Evolutionary conservation across 495 filamentous ascomycete species (phyloP).

Genomic region (Letharia lupina): DNA sequence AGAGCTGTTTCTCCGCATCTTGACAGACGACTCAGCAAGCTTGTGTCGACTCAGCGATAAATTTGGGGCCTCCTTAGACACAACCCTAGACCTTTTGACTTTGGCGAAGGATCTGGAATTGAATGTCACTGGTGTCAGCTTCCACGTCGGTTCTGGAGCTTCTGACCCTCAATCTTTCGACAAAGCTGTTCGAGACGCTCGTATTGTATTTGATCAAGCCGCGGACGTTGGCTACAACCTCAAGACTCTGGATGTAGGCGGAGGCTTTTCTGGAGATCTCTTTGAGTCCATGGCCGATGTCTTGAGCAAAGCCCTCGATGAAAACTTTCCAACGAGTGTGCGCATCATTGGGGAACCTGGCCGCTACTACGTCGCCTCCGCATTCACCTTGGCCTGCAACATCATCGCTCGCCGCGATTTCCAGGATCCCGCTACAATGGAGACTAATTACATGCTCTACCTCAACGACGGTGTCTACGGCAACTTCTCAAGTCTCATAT

Average conservation of each 20-base stretch:
- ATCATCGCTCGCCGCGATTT: constrained; percentile 93
- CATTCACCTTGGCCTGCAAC: constrained; percentile 87
- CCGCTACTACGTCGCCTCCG: constrained; percentile 86
- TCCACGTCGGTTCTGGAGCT: constrained; percentile 94
- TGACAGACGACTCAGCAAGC: constrained; percentile 92
- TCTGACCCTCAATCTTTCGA: constrained; percentile 81
- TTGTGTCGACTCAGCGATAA: constrained; percentile 92
- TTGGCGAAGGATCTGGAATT: constrained; percentile 82
- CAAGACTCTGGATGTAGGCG: constrained; percentile 87
- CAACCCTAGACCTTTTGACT: constrained; percentile 65
- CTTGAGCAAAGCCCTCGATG: constrained; percentile 69
- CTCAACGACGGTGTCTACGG: constrained; percentile 96
- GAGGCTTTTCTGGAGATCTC: constrained; percentile 78
- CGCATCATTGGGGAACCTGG: constrained; percentile 94
- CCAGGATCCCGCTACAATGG: constrained; percentile 47
- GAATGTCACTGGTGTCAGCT: constrained; percentile 92
- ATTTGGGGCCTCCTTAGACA: constrained; percentile 84
- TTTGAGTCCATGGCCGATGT: constrained; percentile 86
- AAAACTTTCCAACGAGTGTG: constrained; percentile 76
- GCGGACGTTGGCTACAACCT: constrained; percentile 65
- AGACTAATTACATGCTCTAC: constrained; percentile 85
- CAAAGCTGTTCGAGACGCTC: constrained; percentile 83
- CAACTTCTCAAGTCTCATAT: constrained; percentile 98
- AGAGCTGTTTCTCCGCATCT: constrained; percentile 85
- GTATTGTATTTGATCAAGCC: constrained; percentile 84